Evolutionary conservation across 1,139 yeast species (phyloP), one percentile per base, ranked within the genome.

Genomic region (Protomyces arabidopsidicola): DNA sequence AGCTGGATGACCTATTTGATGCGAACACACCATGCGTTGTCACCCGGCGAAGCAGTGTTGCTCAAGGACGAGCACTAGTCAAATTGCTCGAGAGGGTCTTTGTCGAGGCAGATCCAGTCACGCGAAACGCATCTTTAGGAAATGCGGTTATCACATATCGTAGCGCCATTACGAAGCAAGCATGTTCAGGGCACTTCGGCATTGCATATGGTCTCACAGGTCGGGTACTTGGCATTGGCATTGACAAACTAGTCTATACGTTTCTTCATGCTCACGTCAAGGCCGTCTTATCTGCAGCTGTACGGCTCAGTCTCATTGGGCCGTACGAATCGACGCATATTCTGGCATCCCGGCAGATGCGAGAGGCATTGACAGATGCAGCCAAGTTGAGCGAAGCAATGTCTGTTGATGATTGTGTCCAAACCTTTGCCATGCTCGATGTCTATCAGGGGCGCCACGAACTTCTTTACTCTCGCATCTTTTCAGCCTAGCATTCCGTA

Each of bases 401-500:
- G 34, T 16, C n/a, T 1, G 18, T 60, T 2, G 55, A 56, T 16
- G 64, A 60, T 18, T 54, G 64, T 36, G 57, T 61, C 16, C 66
- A 64, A 45, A 51, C 66, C 8, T 64, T 52, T 38, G 20, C 53
- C 18, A 14, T 61, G 36, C n/a, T 64, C 24, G 66, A 64, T 55
- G 31, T 64, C 8, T 64, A 60, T 58, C 66, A 64, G 34, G 66
- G 66, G 1, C 45, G 66, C 24, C 66, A 64, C 50, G 64, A 61
- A 27, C 42, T 64, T 38, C 60, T 64, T 31, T 64, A 64, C 45
- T 58, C 63, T 14, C 51, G 66, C 39, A 56, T 64, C 42, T 64
- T 64, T 35, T 59, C 58, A 12, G 60, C 62, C 16, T 64, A 27
- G 45, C 16, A 27, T 27, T 27, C 31, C 31, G 6, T 27, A 27